Conservation (phyloP, 2,329 filamentous ascomycete species). For the Shiraia bambusicola region DNA sequence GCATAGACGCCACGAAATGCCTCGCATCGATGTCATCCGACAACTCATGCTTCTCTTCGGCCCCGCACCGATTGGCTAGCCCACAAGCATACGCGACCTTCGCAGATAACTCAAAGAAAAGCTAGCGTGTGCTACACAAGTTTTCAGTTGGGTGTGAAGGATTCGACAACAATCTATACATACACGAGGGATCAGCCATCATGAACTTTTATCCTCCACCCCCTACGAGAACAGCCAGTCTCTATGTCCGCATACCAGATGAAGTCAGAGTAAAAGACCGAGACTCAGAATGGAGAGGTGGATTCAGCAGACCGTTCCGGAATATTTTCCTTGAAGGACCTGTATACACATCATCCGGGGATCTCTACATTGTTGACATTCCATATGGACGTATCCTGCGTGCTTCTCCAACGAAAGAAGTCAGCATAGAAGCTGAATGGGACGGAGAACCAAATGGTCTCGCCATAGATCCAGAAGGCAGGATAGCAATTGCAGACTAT, state of each 20-base stretch:
- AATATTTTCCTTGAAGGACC: conserved; percentile 49
- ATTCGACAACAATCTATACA: neutral
- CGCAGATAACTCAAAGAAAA: too few relatives aligned
- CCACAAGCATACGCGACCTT: too few relatives aligned
- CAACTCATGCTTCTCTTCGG: too few relatives aligned
- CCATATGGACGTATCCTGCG: conserved; percentile 46
- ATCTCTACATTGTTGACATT: conserved; percentile 45
- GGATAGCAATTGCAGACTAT: conserved; percentile 46
- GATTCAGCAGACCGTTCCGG: conserved; percentile 37
- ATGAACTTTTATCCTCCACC: conserved; percentile 45
- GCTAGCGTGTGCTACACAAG: too few relatives aligned
- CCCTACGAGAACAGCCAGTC: conserved; percentile 37
- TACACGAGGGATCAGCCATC: neutral
- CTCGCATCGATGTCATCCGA: too few relatives aligned
- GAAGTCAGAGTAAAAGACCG: conserved; percentile 23
- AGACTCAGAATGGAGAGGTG: conserved; percentile 45
- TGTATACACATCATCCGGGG: conserved; percentile 32
- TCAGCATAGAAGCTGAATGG: conserved; percentile 37
- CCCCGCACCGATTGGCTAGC: too few relatives aligned
- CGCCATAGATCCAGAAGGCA: conserved; percentile 37
- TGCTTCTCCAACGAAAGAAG: conserved; percentile 32
- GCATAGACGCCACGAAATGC: too few relatives aligned
- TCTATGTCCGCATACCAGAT: conserved; percentile 43
- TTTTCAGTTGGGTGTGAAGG: neutral
- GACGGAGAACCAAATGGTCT: conserved; percentile 49